phyloP scores from a whole-genome alignment of 148 eudicot species.

The Simmondsia chinensis region DNA sequence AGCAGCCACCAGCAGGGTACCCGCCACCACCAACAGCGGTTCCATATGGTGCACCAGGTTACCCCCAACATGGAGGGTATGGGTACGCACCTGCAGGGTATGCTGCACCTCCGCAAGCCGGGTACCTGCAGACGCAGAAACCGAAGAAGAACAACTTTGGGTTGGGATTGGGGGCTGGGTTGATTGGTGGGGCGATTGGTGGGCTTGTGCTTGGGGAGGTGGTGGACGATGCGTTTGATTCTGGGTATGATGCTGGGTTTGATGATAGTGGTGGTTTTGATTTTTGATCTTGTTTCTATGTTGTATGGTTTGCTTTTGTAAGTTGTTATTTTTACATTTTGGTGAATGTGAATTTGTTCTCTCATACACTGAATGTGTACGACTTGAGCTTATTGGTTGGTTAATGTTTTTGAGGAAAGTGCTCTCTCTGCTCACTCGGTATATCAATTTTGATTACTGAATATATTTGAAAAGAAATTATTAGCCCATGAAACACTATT shows the following conservation, averaged over 20 bases:
- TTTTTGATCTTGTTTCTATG: constrained; percentile 7
- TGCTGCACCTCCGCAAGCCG: too few relatives aligned
- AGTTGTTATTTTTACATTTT: neutral
- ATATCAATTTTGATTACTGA: too few relatives aligned
- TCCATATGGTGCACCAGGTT: constrained; percentile 9
- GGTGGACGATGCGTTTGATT: constrained; percentile 24
- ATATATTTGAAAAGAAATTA: too few relatives aligned
- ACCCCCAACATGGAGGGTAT: constrained; percentile 21
- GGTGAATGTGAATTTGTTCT: neutral
- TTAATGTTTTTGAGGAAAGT: too few relatives aligned
- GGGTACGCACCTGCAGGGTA: constrained; percentile 16
- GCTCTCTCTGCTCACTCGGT: too few relatives aligned
- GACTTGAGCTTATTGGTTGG: too few relatives aligned
- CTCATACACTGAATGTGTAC: too few relatives aligned
- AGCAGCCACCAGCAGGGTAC: constrained; percentile 6
- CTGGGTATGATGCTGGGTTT: constrained; percentile 9
- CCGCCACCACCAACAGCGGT: constrained; percentile 10
- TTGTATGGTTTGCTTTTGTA: neutral
- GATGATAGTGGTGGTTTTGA: constrained; percentile 19
- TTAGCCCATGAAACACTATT: too few relatives aligned
- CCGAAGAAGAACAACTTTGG: constrained; percentile 25
- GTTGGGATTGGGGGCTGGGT: constrained; percentile 42
- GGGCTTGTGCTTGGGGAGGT: constrained; percentile 38
- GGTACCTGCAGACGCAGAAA: constrained; percentile 20
- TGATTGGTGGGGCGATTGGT: constrained; percentile 41